These are phyloP conservation scores for Tulasnella sp. DNA, from an alignment of 768 basidiomycete genomes.

Conservation along the genomic window DNA sequence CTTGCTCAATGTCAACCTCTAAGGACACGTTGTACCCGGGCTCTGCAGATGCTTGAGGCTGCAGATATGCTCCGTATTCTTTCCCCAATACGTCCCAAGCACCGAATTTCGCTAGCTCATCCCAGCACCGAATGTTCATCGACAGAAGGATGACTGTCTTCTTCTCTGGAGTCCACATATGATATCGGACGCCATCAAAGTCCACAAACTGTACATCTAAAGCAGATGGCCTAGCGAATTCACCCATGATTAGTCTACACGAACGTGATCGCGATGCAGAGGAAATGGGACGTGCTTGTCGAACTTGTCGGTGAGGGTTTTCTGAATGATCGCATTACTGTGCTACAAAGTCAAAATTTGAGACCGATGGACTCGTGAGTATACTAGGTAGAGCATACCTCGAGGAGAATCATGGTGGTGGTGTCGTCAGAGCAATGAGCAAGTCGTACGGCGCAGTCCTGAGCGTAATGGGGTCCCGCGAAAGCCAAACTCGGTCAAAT, in stretches of 20 bases:
- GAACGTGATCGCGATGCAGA: slow-evolving; percentile 11
- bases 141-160: slow-evolving; percentile 75
- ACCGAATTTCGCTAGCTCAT: slow-evolving; percentile 81
- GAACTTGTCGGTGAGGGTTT: slow-evolving; percentile 78
- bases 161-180: slow-evolving; percentile 77
- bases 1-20: slow-evolving; percentile 76
- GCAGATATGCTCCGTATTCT: slow-evolving; percentile 72
- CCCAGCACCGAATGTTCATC: slow-evolving; percentile 97
- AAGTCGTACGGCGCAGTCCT: slow-evolving; percentile 1
- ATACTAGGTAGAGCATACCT: background rate
- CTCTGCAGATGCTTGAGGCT: slow-evolving; percentile 50
- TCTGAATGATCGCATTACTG: slow-evolving; percentile 89
- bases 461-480: background rate
- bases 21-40: slow-evolving; percentile 85
- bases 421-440: background rate
- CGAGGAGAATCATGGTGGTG: slow-evolving; percentile 1
- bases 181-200: slow-evolving; percentile 94
- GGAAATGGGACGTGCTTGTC: slow-evolving; percentile 53
- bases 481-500: background rate
- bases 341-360: slow-evolving; percentile 36
- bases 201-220: slow-evolving; percentile 96
- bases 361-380: background rate
- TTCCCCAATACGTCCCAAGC: slow-evolving; percentile 68
- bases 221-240: slow-evolving; percentile 61
- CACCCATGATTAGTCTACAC: slow-evolving; percentile 21